Evolutionary conservation across 495 filamentous ascomycete genomes (phyloP), one percentile per base, ranked within the genome.

Genomic region (Penicillium riverlandense): DNA sequence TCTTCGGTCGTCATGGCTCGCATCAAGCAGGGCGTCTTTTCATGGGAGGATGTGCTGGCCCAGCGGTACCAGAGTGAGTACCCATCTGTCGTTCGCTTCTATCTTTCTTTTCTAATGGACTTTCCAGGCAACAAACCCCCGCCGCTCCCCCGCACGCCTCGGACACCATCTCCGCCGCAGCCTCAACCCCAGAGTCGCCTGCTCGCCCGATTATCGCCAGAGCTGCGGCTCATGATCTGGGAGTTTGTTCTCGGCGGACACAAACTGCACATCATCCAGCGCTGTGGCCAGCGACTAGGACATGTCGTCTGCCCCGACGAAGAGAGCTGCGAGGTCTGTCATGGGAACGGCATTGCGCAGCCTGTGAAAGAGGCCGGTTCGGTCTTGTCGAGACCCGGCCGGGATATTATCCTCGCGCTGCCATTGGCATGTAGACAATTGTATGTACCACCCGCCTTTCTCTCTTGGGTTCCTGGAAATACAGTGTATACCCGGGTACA

Each of bases 161-260:
- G 28, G 11, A 47, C 36, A n/a, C 41, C 37, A 22, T 7, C 44
- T n/a, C 31, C 27, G 27, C 9, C 50, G 29, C 40, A 55, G 16
- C 29, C 50, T 11, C 66, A 71, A 33, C 40, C 38, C 6, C 52
- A 70, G 52, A 65, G 61, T 48, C 44, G 38, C 11, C 56, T 70
- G 12, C 63, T 75, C 29, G 35, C 57, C n/a, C 62, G 56, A 30
- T 61, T 77, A 15, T 70, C 67, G 5, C 50, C 59, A 30, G 71
- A 77, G 47, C 48, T 77, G 29, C 66, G 67, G 8, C 47, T 71
- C 12, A 63, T 67, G 42, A 66, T 77, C 42, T 77, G 71, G 73
- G 69, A 67, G 46, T 43, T 50, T 4, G 65, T 61, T 7, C 52
- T 70, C 0, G 65, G 65, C 15, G 55, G 45, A 8, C 54, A 48